phyloP scores from a whole-genome alignment of 352 stramenopile genomes.

The Phytophthora pluvialis region DNA sequence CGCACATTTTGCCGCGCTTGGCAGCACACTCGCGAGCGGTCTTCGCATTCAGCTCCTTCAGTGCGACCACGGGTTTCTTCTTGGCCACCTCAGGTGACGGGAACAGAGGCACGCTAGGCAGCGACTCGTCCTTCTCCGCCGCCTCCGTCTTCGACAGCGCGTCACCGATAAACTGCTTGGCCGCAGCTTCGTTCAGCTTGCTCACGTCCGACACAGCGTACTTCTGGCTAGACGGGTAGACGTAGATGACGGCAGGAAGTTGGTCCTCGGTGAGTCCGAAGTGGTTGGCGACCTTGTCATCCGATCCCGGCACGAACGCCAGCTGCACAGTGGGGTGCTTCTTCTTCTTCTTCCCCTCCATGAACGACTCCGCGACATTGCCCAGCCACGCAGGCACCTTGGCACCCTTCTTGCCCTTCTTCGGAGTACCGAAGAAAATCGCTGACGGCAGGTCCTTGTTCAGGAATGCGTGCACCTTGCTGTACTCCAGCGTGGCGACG shows the following conservation, averaged over 20 bases:
- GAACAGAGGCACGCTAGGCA: conserved; percentile 60
- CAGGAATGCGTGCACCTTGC: conserved; percentile 65
- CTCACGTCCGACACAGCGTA: conserved; percentile 45
- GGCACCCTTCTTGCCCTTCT: conserved; percentile 55
- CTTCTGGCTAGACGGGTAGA: conserved; percentile 54
- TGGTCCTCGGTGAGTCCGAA: conserved; percentile 62
- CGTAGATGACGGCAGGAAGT: conserved; percentile 67
- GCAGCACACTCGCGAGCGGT: conserved; percentile 49
- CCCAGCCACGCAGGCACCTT: conserved; percentile 67
- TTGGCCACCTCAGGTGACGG: conserved; percentile 71
- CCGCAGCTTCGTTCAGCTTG: conserved; percentile 51
- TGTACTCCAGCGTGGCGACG: conserved; percentile 56
- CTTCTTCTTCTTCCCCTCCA: conserved; percentile 64
- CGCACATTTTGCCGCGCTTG: conserved; percentile 77
- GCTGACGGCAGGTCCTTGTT: conserved; percentile 58
- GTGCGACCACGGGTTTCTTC: conserved; percentile 64
- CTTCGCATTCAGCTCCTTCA: conserved; percentile 47
- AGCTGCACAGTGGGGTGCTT: conserved; percentile 60
- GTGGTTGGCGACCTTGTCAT: conserved; percentile 74
- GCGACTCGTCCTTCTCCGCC: conserved; percentile 36
- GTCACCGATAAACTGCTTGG: conserved; percentile 67
- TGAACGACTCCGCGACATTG: conserved; percentile 64
- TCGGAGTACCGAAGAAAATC: conserved; percentile 70
- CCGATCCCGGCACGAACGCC: conserved; percentile 63
- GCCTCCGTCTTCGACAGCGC: conserved; percentile 42